Base-by-base conservation (phyloP, 495 filamentous ascomycete species). In the Penicillium verhagenii region DNA sequence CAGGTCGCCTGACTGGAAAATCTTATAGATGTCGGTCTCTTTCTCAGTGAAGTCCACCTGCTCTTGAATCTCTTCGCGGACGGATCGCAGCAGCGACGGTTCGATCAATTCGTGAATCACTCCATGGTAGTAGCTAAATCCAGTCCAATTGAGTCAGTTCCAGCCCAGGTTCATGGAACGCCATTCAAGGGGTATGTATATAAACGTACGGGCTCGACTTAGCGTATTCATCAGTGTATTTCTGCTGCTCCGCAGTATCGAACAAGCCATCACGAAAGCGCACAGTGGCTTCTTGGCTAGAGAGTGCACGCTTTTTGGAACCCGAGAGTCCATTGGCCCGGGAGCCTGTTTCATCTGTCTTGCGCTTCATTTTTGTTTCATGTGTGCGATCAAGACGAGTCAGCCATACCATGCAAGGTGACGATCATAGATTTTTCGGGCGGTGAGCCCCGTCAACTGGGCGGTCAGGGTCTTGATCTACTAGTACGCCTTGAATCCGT, bases 21-120 rank as follows among this genome's bases (percentile, higher is more conserved):
- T 97, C 72, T 94, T 96, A 79, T 99, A 99, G 73, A 99, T 97
- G 72, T 99, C 95, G 53, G 94, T 99, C 69, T 99, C 94, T 74
- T 99, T 99, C 58, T 92, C 92, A 44, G 94, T 96, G 75, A 98
- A 98, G 65, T 87, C 85, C 55, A 99, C 84, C 63, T 94, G 90
- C 44, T 82, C 77, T 71, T 88, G 85, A 67, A 97, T 92, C 77
- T 99, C 94, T 56, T 79, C 72, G 65, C 93, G 92, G 59, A 99
- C 95, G 49, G 82, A 76, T 62, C 90, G 92, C 46, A 99, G 83
- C 11, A 99, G 86, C 31, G 73, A 67, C 44, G 90, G 83, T 66
- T 89, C 77, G 65, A 97, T 88, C 16, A 99, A 75, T 18, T 80
- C 75, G 52, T 79, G 76, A 62, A 99, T 96, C 13, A 99, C 92